Evolutionary conservation across 2,329 filamentous ascomycete species (phyloP).

Genomic region (Nemania sp.): DNA sequence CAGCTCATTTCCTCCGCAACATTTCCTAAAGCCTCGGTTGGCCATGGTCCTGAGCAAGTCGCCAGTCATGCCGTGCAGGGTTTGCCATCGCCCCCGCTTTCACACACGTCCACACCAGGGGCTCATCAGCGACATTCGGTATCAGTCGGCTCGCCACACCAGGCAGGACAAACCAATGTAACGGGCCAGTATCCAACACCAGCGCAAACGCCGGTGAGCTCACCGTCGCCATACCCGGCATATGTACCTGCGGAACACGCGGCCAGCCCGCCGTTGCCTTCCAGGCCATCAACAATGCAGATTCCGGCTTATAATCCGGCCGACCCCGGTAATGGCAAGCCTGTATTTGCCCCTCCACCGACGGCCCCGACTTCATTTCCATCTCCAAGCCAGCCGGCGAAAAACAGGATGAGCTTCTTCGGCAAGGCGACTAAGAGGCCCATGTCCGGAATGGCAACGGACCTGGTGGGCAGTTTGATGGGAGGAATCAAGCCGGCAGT

Average conservation of each 20-base stretch:
- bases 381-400: background rate
- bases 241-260: slow-evolving; percentile 10
- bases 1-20: background rate
- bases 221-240: slow-evolving; percentile 6
- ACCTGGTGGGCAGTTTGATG: slow-evolving; percentile 16
- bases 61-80: slow-evolving; percentile 6
- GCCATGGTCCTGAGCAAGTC: slow-evolving; percentile 5
- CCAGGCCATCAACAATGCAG: background rate
- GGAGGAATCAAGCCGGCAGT: no score
- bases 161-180: no score
- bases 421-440: slow-evolving; percentile 20
- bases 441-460: slow-evolving; percentile 11
- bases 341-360: slow-evolving; percentile 16
- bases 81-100: slow-evolving; percentile 15
- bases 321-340: slow-evolving; percentile 7
- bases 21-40: background rate
- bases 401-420: slow-evolving; percentile 23
- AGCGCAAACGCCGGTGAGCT: slow-evolving; percentile 18
- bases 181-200: slow-evolving; percentile 21
- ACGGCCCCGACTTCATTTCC: background rate
- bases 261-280: background rate
- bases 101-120: background rate
- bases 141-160: slow-evolving; percentile 6
- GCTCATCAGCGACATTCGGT: slow-evolving; percentile 7
- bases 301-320: slow-evolving; percentile 20